Evolutionary conservation across 805 yeast species (phyloP).

Genomic region (Wickerhamomyces sydowiorum): DNA sequence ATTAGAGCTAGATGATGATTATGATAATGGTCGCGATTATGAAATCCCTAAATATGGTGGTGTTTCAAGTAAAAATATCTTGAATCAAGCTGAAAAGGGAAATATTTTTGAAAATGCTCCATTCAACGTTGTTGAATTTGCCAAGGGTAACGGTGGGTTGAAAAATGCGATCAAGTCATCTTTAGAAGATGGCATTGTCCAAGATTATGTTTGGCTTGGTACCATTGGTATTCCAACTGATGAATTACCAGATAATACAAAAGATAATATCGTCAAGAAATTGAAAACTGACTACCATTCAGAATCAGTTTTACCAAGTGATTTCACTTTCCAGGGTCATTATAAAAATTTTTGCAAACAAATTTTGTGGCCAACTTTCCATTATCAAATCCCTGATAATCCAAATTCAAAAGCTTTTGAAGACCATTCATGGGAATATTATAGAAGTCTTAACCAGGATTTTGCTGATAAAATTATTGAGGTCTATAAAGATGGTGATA

Average conservation of each 20-base stretch:
- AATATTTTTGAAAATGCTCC: conserved; percentile 46
- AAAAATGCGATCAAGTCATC: conserved; percentile 76
- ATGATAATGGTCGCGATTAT: conserved; percentile 19
- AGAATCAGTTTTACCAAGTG: conserved; percentile 67
- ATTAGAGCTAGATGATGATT: conserved; percentile 16
- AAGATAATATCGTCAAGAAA: conserved; percentile 42
- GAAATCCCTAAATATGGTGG: conserved; percentile 60
- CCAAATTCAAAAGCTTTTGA: conserved; percentile 93
- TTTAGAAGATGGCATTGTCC: conserved; percentile 31
- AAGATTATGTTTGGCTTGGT: conserved; percentile 72
- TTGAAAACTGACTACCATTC: conserved; percentile 47
- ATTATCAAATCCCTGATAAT: conserved; percentile 91
- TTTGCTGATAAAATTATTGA: conserved; percentile 73
- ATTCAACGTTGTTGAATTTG: conserved; percentile 67
- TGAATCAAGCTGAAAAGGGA: conserved; percentile 34
- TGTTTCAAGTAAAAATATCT: conserved; percentile 55
- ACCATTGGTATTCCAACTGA: conserved; percentile 90
- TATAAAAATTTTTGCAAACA: conserved; percentile 90
- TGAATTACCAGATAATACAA: conserved; percentile 54
- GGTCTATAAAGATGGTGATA: conserved; percentile 66
- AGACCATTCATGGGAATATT: conserved; percentile 90
- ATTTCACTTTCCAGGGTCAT: conserved; percentile 81
- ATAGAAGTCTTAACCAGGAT: conserved; percentile 65
- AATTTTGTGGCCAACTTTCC: conserved; percentile 92
- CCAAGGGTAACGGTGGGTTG: conserved; percentile 83